Evolutionary conservation across 768 basidiomycete genomes (phyloP).

Genomic region (Zangia roseola): DNA sequence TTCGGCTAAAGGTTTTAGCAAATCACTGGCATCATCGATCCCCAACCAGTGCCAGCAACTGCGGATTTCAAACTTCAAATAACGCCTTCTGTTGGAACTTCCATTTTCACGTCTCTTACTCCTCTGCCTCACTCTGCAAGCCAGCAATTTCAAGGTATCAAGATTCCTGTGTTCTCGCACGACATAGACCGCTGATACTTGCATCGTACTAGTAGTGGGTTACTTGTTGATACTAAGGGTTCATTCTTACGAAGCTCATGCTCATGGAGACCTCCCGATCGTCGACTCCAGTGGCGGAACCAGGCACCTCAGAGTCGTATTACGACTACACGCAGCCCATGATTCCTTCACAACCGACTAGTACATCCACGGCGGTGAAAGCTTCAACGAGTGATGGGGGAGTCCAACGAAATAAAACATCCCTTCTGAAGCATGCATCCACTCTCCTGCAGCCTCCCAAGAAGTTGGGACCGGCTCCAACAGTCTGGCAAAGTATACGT

Average conservation of each 20-base stretch:
- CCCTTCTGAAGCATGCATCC: constrained; percentile 21
- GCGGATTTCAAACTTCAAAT: too few species aligned
- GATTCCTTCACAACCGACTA: constrained; percentile 5
- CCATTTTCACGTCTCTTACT: too few species aligned
- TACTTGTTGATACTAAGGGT: background rate
- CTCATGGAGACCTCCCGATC: constrained; percentile 18
- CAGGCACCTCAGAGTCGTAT: constrained; percentile 1
- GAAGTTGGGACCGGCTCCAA: constrained; percentile 43
- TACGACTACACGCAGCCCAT: constrained; percentile 4
- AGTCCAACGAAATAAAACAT: constrained; percentile 2
- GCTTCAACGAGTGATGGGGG: background rate
- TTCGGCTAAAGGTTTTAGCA: background rate
- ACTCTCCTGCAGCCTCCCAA: constrained; percentile 39
- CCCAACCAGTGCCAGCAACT: too few species aligned
- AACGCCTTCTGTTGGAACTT: too few species aligned
- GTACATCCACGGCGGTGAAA: constrained; percentile 16
- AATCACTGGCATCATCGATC: too few species aligned
- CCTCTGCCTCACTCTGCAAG: background rate
- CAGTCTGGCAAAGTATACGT: constrained; percentile 43
- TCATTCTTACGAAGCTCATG: constrained; percentile 9
- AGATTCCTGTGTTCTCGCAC: background rate
- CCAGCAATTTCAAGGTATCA: constrained; percentile 2
- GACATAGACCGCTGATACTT: background rate
- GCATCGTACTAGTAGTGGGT: constrained; percentile 13
- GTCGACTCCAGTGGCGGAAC: constrained; percentile 12